Conservation (phyloP, 768 basidiomycete genomes). For the Sarcomyxa edulis region DNA sequence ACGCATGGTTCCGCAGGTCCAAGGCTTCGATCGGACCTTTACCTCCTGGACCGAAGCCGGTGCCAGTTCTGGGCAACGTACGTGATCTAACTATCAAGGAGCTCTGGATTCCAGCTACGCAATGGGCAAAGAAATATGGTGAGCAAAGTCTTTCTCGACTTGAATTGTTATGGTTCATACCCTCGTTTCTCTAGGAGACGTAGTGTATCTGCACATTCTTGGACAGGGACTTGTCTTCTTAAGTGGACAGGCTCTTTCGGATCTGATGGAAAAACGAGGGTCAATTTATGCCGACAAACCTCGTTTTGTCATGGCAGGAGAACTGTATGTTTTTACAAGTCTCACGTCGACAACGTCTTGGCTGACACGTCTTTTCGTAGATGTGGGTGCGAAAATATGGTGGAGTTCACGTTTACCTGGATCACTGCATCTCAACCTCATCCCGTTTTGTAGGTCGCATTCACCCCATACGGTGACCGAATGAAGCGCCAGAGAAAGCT, state of each 20-base stretch:
- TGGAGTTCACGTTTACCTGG: slow-evolving; percentile 10
- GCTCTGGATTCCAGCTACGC: slow-evolving; percentile 58
- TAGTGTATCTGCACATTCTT: slow-evolving; percentile 61
- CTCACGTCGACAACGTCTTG: background rate
- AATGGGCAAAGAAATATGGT: slow-evolving; percentile 66
- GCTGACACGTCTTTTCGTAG: slow-evolving; percentile 14
- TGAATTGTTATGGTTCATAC: background rate
- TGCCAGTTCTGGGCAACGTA: slow-evolving; percentile 63
- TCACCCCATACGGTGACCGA: slow-evolving; percentile 61
- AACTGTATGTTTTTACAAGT: slow-evolving; percentile 44
- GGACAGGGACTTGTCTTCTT: slow-evolving; percentile 67
- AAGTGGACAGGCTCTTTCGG: slow-evolving; percentile 48
- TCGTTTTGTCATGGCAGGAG: slow-evolving; percentile 60
- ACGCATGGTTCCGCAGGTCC: slow-evolving; percentile 38
- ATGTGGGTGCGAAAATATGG: slow-evolving; percentile 47
- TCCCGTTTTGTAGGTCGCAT: slow-evolving; percentile 17
- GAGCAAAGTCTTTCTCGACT: slow-evolving; percentile 14
- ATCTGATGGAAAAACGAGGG: slow-evolving; percentile 67
- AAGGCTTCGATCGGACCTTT: slow-evolving; percentile 34
- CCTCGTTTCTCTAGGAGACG: slow-evolving; percentile 39
- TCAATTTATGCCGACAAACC: slow-evolving; percentile 75
- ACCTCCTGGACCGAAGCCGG: slow-evolving; percentile 65
- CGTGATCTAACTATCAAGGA: slow-evolving; percentile 54
- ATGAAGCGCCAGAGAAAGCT: slow-evolving; percentile 62
- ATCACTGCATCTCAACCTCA: background rate